Evolutionary conservation across 2,329 filamentous ascomycete species (phyloP).

Genomic region (Fonsecaea erecta): DNA sequence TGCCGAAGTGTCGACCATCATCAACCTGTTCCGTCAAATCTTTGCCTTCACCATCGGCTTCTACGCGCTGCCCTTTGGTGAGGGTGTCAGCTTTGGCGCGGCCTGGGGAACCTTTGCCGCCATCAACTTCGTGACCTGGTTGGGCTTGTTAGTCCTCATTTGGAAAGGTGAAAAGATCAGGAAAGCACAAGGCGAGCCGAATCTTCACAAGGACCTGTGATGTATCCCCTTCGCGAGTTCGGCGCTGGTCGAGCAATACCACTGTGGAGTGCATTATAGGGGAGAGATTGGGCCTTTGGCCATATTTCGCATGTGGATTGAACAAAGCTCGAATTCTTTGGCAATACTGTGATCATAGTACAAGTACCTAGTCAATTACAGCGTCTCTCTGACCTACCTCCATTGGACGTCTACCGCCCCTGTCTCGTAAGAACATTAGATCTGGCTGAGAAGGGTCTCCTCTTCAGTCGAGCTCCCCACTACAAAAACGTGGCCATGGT

Average conservation of each 20-base stretch:
- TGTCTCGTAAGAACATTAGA: neutral
- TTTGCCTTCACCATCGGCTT: constrained; percentile 20
- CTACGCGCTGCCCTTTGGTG: constrained; percentile 13
- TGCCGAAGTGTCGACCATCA: constrained; percentile 13
- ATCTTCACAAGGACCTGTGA: constrained; percentile 17
- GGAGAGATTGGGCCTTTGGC: neutral
- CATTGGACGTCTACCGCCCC: neutral
- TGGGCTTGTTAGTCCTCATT: constrained; percentile 2
- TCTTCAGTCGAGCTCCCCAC: neutral
- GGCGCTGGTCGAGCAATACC: neutral
- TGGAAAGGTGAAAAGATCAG: constrained; percentile 14
- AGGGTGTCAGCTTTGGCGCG: constrained; percentile 2
- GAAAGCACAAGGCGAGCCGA: constrained; percentile 10
- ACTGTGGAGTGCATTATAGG: neutral
- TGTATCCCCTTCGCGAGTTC: neutral
- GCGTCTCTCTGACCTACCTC: neutral
- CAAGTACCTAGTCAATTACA: neutral
- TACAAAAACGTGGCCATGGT: neutral
- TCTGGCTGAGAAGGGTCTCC: too few relatives aligned
- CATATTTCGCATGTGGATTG: neutral
- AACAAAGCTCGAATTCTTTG: neutral
- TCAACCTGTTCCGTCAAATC: constrained; percentile 14
- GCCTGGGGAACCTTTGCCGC: constrained; percentile 9
- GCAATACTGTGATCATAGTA: neutral
- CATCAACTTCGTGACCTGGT: constrained; percentile 12